These are phyloP conservation scores for Volvox africanus DNA, from an alignment of 139 green algal species.

Conservation along the genomic window DNA sequence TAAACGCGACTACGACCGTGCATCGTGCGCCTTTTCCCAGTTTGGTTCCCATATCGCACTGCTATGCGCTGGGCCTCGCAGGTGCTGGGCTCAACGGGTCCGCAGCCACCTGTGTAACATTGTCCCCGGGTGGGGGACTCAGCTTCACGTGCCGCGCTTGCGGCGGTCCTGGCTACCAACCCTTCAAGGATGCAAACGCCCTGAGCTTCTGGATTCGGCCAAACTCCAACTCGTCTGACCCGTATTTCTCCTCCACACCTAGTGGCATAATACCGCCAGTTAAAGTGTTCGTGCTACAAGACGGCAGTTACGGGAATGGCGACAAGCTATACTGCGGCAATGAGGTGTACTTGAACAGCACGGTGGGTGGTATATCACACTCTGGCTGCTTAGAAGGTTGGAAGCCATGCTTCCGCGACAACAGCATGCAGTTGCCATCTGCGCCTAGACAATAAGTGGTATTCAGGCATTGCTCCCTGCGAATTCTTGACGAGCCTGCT, in stretches of 20 bases:
- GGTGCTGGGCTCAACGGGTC: conserved; percentile 15
- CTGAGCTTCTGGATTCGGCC: conserved; percentile 49
- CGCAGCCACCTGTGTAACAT: conserved; percentile 43
- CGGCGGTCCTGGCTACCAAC: conserved; percentile 53
- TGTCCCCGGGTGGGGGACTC: conserved; percentile 40
- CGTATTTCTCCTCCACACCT: conserved; percentile 37
- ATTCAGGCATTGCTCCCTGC: too few relatives aligned
- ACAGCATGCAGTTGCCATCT: too few relatives aligned
- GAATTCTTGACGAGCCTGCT: too few relatives aligned
- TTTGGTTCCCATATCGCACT: too few relatives aligned
- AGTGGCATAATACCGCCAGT: background rate
- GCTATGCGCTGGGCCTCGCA: background rate
- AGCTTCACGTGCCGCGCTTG: conserved; percentile 52
- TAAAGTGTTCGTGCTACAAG: conserved; percentile 33
- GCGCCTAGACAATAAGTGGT: too few relatives aligned
- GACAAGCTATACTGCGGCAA: conserved; percentile 31
- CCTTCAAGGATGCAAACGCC: conserved; percentile 27
- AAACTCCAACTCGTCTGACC: conserved; percentile 30
- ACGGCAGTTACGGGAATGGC: background rate
- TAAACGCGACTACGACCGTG: too few relatives aligned
- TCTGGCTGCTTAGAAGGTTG: too few relatives aligned
- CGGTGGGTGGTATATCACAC: background rate
- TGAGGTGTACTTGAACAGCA: conserved; percentile 41
- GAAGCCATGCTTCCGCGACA: too few relatives aligned
- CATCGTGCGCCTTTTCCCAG: too few relatives aligned